phyloP scores from a whole-genome alignment of 495 filamentous ascomycete genomes.

The Hamigera avellanea region DNA sequence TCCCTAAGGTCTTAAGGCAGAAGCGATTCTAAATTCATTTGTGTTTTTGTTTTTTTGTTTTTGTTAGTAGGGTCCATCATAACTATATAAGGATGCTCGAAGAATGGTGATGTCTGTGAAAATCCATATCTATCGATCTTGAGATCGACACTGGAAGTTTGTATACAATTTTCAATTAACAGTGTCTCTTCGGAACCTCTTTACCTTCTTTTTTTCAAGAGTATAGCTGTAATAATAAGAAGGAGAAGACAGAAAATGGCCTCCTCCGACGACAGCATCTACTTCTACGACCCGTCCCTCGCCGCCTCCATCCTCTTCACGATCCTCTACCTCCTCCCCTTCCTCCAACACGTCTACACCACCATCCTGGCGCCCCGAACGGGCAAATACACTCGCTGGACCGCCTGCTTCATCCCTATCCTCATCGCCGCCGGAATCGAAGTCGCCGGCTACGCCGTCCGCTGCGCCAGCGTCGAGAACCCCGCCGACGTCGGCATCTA shows the following conservation, averaged over 20 bases:
- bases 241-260: conserved; percentile 2
- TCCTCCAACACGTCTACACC: background rate
- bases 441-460: conserved; percentile 11
- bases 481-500: conserved; percentile 9
- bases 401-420: conserved; percentile 9
- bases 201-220: no score
- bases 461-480: conserved; percentile 6
- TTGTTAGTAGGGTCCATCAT: no score
- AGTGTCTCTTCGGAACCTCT: no score
- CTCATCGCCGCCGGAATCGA: conserved; percentile 10
- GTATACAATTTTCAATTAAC: no score
- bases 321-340: background rate
- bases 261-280: background rate
- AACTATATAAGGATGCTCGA: no score
- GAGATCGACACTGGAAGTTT: no score
- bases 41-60: no score
- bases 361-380: background rate
- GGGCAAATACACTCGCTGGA: background rate
- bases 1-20: no score
- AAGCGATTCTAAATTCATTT: no score
- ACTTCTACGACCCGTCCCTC: conserved; percentile 1
- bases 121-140: no score
- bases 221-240: no score
- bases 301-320: conserved; percentile 2
- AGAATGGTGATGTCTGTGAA: no score